phyloP scores from a whole-genome alignment of 805 yeast species.

The Starmerella ratchasimensis region DNA sequence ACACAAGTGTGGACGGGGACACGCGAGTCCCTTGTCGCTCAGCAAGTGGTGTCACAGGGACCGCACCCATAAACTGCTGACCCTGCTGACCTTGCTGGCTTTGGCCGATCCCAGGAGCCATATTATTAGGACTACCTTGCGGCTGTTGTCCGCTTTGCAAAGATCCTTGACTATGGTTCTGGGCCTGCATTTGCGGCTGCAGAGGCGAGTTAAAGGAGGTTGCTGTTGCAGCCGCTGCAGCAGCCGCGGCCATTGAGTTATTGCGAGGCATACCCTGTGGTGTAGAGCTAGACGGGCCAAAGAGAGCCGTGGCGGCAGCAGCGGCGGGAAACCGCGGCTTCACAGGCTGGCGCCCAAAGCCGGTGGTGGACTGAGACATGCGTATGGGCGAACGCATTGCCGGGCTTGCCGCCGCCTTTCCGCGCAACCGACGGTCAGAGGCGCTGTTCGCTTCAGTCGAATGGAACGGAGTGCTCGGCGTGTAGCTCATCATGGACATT shows the following conservation, averaged over 20 bases:
- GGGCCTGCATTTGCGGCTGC: too few species aligned
- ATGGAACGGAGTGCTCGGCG: too few species aligned
- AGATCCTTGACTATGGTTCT: not conserved
- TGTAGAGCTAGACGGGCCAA: slow-evolving; percentile 4
- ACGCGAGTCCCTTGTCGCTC: slow-evolving; percentile 3
- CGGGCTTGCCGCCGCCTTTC: slow-evolving; percentile 14
- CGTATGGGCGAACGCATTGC: slow-evolving; percentile 15
- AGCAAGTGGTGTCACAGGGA: slow-evolving; percentile 9
- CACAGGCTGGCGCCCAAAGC: not conserved
- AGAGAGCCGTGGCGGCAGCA: slow-evolving; percentile 18
- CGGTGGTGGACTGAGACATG: slow-evolving; percentile 2
- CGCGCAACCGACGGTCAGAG: slow-evolving; percentile 2
- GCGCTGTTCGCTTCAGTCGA: not conserved
- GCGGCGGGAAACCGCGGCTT: slow-evolving; percentile 13
- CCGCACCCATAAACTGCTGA: too few species aligned
- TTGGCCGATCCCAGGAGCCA: too few species aligned
- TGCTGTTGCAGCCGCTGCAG: slow-evolving; percentile 18
- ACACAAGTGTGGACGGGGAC: slow-evolving; percentile 19
- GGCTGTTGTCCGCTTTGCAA: too few species aligned
- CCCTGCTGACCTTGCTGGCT: too few species aligned
- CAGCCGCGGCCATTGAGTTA: slow-evolving; percentile 17
- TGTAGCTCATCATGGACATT: too few species aligned
- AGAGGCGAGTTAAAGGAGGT: too few species aligned
- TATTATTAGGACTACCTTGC: too few species aligned
- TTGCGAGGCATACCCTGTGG: slow-evolving; percentile 6